Base-by-base conservation (phyloP, 345 rosid species). In the Hibiscus trionum region DNA sequence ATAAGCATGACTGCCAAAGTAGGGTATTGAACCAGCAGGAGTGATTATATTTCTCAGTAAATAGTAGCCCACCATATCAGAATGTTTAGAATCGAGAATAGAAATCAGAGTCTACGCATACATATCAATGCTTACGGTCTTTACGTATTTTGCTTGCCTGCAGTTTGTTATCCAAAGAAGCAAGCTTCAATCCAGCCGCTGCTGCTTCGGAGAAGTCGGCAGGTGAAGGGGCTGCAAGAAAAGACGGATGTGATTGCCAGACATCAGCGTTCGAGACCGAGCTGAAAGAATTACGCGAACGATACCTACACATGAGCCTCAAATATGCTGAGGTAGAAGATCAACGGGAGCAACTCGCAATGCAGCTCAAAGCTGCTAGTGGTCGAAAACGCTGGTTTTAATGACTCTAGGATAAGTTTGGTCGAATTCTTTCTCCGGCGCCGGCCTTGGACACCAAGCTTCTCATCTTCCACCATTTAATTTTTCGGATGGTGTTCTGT, bases 251-350 rank as follows among this genome's bases (percentile, higher is more conserved):
- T 8, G 70, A 63, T 50, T 42, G 59, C 47, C 73, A 59, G 21
- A 29, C 42, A 46, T 57, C 75, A 39, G 63, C 74, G 2, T 77
- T 85, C 6, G 80, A 82, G 79, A 42, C 69, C 15, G 90, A 88
- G 78, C 76, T 88, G 58, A 80, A 39, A 66, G 87, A 85, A 61
- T 29, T 86, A 56, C 87, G 39, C 1, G 87, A 88, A 55, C 80
- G 88, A 60, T 85, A 82, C 78, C 74, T 80, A 70, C 79, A 81
- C 33, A 81, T 87, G 86, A 88, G 93, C 82, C 84, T 88, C 33
- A 81, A 84, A 71, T 88, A 84, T 29, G 91, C 91, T 0, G 84
- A 86, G 76, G 91, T 80, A 9, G 87, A 87, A 77, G 78, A 85
- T 70, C 79, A 88, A 52, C 75, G 85, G 7, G 86, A 80, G 69